Conservation (phyloP, 306 rosid genomes). For the Sesbania bispinosa region DNA sequence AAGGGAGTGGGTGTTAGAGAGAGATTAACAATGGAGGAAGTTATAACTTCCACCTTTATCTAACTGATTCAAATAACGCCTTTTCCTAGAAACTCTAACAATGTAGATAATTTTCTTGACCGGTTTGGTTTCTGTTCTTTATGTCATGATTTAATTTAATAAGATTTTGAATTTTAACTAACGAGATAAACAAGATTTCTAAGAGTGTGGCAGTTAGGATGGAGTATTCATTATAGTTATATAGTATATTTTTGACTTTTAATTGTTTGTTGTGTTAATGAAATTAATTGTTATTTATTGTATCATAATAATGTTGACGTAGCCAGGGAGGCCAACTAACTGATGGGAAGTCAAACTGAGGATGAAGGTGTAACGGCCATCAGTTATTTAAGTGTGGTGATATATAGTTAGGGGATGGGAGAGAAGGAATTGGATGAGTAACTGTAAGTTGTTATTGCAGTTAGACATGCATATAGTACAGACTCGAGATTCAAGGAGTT, state of each 20-base stretch:
- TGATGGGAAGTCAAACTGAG: constrained; percentile 15
- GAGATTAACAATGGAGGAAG: constrained; percentile 26
- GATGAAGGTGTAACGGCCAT: constrained; percentile 17
- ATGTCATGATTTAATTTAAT: neutral
- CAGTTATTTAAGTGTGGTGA: constrained; percentile 18
- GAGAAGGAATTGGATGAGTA: constrained; percentile 22
- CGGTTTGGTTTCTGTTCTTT: neutral
- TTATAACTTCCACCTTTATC: constrained; percentile 42
- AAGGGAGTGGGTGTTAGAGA: neutral
- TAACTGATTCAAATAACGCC: constrained; percentile 41
- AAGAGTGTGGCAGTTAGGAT: constrained; percentile 28
- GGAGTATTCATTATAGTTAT: neutral
- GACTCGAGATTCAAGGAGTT: neutral
- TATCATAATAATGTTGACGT: constrained; percentile 7
- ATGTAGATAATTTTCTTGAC: neutral
- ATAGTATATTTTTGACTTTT: constrained; percentile 11
- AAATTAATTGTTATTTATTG: neutral
- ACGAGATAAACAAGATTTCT: neutral
- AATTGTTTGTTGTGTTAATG: neutral
- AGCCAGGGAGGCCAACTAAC: constrained; percentile 9
- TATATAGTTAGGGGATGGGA: neutral
- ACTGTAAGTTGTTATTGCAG: constrained; percentile 35
- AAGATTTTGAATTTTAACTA: neutral
- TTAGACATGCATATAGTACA: constrained; percentile 34
- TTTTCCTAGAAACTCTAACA: constrained; percentile 29